Base-by-base conservation (phyloP, 164 flowering plant genomes). In the Vitis cinerea region DNA sequence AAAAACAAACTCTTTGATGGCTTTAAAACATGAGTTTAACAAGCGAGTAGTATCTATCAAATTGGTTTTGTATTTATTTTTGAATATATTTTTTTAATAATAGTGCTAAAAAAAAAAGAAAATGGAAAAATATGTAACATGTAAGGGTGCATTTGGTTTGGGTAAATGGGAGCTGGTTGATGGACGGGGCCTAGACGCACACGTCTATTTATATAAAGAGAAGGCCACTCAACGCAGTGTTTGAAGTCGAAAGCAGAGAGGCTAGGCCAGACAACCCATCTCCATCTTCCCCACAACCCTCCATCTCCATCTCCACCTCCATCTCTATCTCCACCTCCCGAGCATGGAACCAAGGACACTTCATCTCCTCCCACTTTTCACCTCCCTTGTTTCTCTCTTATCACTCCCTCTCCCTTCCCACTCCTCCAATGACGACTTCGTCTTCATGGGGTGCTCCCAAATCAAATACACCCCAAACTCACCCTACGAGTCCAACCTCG, bases 361-460 rank as follows among this genome's bases (percentile, higher is more conserved):
- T 44, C 44, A 49, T 68, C 27, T 52, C n/a, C 67, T 66, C 49
- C 17, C 62, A 16, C 52, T 72, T 69, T 44, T 27, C 19, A 17
- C 50, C 50, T 30, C 79, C 64, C 2, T 71, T 51, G 59, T 77
- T 78, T 47, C 64, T n/a, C 19, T 71, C 73, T 54, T 66, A 30
- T 59, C 67, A 27, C 58, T 70, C 71, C 55, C 61, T 30, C 59
- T 55, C 48, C 71, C 59, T 17, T 61, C 77, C 19, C 17, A 49
- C 6, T 56, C 83, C 19, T 44, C 74, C 30, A 59, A 65, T 0
- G 87, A 90, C 76, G n/a, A 86, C 47, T 86, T 93, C 75, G 59
- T 91, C 75, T 91, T 81, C 63, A 95, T 89, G 8, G 97, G 99
- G 37, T 94, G 99, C 82, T 81, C 99, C 6, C 92, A 83, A 72